Percentiles rank a stretch among this genome's conserved stretches.
phyloP scores from a whole-genome alignment of 2,329 filamentous ascomycete species.

The Thielaviopsis musarum region DNA sequence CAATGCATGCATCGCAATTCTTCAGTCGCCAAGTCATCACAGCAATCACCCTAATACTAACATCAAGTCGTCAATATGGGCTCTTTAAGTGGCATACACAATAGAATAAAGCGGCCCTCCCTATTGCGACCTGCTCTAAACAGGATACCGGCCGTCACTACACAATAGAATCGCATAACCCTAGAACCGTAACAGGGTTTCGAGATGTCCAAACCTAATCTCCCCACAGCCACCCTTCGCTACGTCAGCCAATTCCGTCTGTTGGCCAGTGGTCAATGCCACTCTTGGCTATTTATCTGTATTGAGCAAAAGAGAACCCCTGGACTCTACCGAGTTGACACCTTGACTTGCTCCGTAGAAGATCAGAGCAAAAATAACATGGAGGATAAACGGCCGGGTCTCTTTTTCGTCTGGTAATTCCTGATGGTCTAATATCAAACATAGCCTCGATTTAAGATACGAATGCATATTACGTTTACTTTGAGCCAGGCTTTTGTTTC shows the following conservation, averaged over 20 bases:
- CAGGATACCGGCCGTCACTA: neutral
- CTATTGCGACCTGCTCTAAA: neutral
- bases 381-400: too few relatives aligned
- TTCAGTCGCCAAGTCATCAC: neutral
- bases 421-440: too few relatives aligned
- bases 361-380: too few relatives aligned
- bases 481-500: too few relatives aligned
- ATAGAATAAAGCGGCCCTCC: too few relatives aligned
- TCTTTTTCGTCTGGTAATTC: too few relatives aligned
- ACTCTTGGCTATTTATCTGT: neutral
- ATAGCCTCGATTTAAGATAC: too few relatives aligned
- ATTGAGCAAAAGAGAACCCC: neutral
- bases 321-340: neutral
- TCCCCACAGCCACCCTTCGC: neutral
- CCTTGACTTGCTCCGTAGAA: too few relatives aligned
- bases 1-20: neutral
- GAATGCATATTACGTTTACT: too few relatives aligned
- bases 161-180: neutral
- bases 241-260: neutral
- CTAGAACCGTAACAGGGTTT: neutral
- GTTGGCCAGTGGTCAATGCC: neutral
- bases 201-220: neutral
- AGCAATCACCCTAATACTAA: neutral
- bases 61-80: neutral
- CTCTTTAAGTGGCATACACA: neutral